Base-by-base conservation (phyloP, 2,329 filamentous ascomycete species). In the Hypomyces perniciosus region DNA sequence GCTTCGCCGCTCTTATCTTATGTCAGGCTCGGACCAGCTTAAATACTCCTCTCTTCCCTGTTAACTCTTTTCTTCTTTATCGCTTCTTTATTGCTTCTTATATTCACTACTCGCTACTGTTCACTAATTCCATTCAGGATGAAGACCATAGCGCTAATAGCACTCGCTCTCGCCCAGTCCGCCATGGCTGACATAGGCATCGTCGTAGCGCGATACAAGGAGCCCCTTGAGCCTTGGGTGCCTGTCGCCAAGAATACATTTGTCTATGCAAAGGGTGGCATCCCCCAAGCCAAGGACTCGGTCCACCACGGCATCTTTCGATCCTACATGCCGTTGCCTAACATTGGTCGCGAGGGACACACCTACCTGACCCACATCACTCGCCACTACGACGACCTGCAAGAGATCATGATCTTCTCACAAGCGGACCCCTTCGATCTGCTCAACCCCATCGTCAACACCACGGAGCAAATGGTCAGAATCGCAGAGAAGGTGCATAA, bases 371-470 rank as follows among this genome's bases (percentile, higher is more conserved):
- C 38, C 9, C 50, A 52, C 2, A 48, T 52, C 26, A 41, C 44
- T 3, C n/a, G 44, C 30, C 40, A 52, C 10, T 52, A 33, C 12
- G 29, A 52, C 30, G 28, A 30, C 6, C 26, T 52, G 5, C 44
- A 52, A 12, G 50, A 52, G 9, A 44, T 50, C 26, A 52, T 52
- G 46, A 12, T 50, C 30, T 50, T 50, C 30, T 44, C 33, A 28
- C 46, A 52, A 37, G 50, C 50, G 6, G 34, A 8, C 7, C 50
- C 50, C 0, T 52, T 45, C 20, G 46, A 52, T 27, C 26, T 52
- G 1, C 47, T 52, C 38, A 40, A 41, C 7, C 13, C 35, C 3
- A 28, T 52, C 5, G 40, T 44, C 40, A 52, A 52, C 35, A 44
- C 46, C 1, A 49, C 50, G 5, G 33, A 28, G 9, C 30, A 50